A percentile compares a stretch with the other conserved stretches of the same genome.
phyloP scores from a whole-genome alignment of 1,284 basidiomycete genomes.

The Microbotryomycetes sp. region DNA sequence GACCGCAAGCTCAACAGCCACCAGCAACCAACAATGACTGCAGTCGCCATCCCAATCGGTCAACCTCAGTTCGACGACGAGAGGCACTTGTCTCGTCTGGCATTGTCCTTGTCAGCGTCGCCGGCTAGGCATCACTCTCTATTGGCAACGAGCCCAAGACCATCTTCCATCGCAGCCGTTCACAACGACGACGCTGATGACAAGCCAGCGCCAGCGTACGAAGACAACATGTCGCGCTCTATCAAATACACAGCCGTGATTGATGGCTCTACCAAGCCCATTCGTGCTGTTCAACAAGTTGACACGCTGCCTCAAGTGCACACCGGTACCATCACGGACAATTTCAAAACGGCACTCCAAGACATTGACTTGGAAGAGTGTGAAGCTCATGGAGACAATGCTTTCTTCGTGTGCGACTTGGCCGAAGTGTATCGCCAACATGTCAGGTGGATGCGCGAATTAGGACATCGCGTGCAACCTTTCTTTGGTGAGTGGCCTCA shows the following conservation, averaged over 20 bases:
- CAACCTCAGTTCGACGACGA: slow-evolving; percentile 10
- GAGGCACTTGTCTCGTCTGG: slow-evolving; percentile 5
- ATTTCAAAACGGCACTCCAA: slow-evolving; percentile 30
- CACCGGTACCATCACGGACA: slow-evolving; percentile 29
- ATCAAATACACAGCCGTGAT: background rate
- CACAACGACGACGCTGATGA: slow-evolving; percentile 5
- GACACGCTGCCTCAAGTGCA: slow-evolving; percentile 20
- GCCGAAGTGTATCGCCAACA: slow-evolving; percentile 82
- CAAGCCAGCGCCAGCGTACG: background rate
- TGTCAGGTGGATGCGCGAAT: slow-evolving; percentile 68
- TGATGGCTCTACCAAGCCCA: slow-evolving; percentile 4
- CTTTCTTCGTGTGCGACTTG: slow-evolving; percentile 94
- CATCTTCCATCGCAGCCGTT: slow-evolving; percentile 18
- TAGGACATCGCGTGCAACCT: slow-evolving; percentile 75
- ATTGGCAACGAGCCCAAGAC: slow-evolving; percentile 3
- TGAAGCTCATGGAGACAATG: slow-evolving; percentile 70
- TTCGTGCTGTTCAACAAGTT: slow-evolving; percentile 5
- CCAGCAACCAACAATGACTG: slow-evolving; percentile 16
- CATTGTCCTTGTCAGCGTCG: slow-evolving; percentile 21
- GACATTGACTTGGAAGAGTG: slow-evolving; percentile 44
- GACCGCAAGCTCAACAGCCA: no score
- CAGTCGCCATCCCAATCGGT: slow-evolving; percentile 29
- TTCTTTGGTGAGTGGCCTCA: slow-evolving; percentile 67
- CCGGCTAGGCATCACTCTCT: slow-evolving; percentile 22
- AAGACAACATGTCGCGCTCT: background rate